Percentiles rank a stretch among this genome's conserved stretches.
Evolutionary conservation across 2,329 filamentous ascomycete genomes (phyloP).

Genomic region (Cercospora berteroae): DNA sequence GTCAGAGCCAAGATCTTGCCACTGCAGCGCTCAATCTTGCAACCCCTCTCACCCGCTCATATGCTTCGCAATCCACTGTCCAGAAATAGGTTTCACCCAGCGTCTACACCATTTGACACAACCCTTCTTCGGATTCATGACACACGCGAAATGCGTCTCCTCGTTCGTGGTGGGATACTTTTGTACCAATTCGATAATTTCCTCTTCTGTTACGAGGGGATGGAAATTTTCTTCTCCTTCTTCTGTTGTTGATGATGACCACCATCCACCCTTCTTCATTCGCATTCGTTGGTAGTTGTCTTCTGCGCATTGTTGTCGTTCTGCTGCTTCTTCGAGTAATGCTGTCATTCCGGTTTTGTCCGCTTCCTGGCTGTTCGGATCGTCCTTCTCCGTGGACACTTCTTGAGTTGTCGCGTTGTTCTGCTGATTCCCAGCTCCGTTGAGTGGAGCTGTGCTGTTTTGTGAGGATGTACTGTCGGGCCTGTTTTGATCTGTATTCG

Average conservation of each 20-base stretch:
- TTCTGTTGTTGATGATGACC: background rate
- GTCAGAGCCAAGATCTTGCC: background rate
- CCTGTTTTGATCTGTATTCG: conserved; percentile 52
- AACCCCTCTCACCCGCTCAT: conserved; percentile 15
- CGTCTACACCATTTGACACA: conserved; percentile 23
- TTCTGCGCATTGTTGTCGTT: conserved; percentile 36
- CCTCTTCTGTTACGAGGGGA: conserved; percentile 36
- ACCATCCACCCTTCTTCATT: background rate
- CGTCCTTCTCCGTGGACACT: conserved; percentile 9
- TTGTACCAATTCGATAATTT: conserved; percentile 51
- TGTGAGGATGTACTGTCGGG: conserved; percentile 6
- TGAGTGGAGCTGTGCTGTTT: background rate
- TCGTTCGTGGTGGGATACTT: conserved; percentile 57
- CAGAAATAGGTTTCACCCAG: conserved; percentile 25
- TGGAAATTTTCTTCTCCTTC: background rate
- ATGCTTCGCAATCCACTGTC: conserved; percentile 26
- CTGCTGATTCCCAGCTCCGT: background rate
- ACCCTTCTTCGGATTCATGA: conserved; percentile 53
- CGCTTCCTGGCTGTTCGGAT: too few relatives aligned
- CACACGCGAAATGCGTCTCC: conserved; percentile 56
- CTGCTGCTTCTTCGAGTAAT: conserved; percentile 38
- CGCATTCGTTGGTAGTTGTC: conserved; percentile 32
- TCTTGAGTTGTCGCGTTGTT: background rate
- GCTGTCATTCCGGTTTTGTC: conserved; percentile 27
- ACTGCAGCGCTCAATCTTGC: background rate